These are phyloP conservation scores for Termitomyces sp. DNA, from an alignment of 768 basidiomycete species.

Conservation along the genomic window DNA sequence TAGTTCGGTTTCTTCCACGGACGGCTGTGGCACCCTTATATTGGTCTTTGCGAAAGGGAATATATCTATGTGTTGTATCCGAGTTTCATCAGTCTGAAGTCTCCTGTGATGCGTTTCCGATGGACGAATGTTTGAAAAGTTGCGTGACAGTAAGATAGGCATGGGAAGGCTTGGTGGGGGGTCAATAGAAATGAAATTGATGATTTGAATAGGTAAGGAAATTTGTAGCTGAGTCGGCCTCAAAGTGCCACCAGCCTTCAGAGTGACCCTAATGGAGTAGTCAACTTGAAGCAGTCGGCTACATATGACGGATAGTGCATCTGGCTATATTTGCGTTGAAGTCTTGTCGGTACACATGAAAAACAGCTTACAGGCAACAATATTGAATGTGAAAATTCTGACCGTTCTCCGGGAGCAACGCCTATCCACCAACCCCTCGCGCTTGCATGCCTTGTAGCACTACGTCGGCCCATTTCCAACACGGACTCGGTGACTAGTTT, in stretches of 20 bases:
- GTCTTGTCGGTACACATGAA: neutral
- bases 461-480: conserved; percentile 61
- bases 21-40: neutral
- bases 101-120: neutral
- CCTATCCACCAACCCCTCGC: conserved; percentile 91
- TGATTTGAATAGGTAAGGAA: neutral
- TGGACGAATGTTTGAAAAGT: neutral
- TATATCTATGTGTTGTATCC: neutral
- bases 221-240: conserved; percentile 24
- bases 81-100: neutral
- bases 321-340: conserved; percentile 36
- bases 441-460: conserved; percentile 64
- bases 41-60: neutral
- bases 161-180: neutral
- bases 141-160: neutral
- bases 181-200: neutral
- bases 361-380: conserved; percentile 60
- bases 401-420: conserved; percentile 53
- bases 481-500: conserved; percentile 62
- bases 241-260: conserved; percentile 53
- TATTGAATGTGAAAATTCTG: conserved; percentile 65
- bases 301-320: conserved; percentile 62
- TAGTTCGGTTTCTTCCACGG: neutral
- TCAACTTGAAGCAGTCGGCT: conserved; percentile 72
- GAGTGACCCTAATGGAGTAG: conserved; percentile 61